Base-by-base conservation (phyloP, 257 asterid species). In the Jaltomata sinuosa region DNA sequence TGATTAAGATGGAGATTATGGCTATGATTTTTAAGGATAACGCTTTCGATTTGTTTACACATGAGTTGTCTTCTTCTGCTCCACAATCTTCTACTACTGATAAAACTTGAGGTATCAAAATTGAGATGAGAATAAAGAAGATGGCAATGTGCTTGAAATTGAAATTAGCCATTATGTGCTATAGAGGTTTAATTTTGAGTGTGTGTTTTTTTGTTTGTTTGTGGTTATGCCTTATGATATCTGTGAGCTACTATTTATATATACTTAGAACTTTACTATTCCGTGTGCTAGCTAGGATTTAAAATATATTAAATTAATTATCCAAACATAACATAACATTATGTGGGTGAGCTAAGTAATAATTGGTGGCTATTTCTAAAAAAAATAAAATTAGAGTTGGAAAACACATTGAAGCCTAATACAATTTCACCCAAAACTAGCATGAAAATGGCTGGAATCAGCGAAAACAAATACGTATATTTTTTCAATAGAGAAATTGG, bases 1-100 rank as follows among this genome's bases (percentile, higher is more conserved):
- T 83, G 69, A 83, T 15, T 15, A 86, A 42, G 12, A 86, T 86
- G 27, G 83, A 79, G 7, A 62, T 68, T 32, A 86, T 86, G 16
- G 86, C 88, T 54, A 86, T 86, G 36, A 86, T 76, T 59, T 86
- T 86, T 11, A 86, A 85, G 10, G 69, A 19, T 19, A 83, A 65
- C 0, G 88, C 88, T 78, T 83, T 79, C 15, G 45, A 36, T 64
- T 83, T 86, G 86, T 86, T 67, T 4, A 16, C 32, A 68, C 85
- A 86, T 15, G 42, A 42, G 21, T 42, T n/a, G 8, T 34, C 50
- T 16, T 42, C 32, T 27, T 79, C 84, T 3, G 80, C 82, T 1
- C 84, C 86, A 61, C 88, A 86, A 12, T 80, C 82, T 32, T 86
- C 67, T 1, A 83, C 81, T 16, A 83, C 86, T 8, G 86, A 55